Evolutionary conservation across 163 green algal species (phyloP), one percentile per base, ranked within the genome.

Genomic region (Chloromonas sp.): DNA sequence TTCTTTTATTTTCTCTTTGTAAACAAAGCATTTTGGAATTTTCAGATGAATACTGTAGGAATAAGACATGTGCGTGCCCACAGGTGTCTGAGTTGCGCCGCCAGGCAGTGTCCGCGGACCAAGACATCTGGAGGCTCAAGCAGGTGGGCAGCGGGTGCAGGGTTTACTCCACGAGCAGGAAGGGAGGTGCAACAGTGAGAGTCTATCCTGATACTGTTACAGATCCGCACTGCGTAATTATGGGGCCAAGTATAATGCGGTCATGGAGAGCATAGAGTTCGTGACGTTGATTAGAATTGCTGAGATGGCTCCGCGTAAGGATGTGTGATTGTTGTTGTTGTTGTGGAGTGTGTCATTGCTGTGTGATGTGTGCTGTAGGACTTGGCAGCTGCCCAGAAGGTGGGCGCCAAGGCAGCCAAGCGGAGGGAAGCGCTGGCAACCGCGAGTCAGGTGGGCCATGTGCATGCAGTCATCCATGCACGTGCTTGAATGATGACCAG

Each of bases 81-180:
- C 85, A 91, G 88, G 83, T 89, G 15, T 60, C 88, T 36, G 88
- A 91, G 58, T 82, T 91, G 61, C 84, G 88, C 11, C 74, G 74
- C 78, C 85, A 91, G 78, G 5, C 84, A n/a, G 62, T 86, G 70
- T 62, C 84, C 59, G 61, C 84, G 77, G 85, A 88, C 76, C 82
- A 87, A 1, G 87, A 90, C 61, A 57, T 87, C 1, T 88, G 83
- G 85, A 60, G 74, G 60, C 61, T 82, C 76, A 86, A 87, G 80
- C 84, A 90, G 87, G 84, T 87, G 60, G 61, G 81, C 14, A 82
- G 2, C 0, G 60, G 76, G 0, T 36, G 36, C 36, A 36, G 36
- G 36, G 36, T 36, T 36, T 36, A 36, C 36, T 36, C 66, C 5
- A 11, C 66, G 66, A 11, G 8, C 66, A 76, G 66, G 66, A n/a